Conservation (phyloP, 2,329 filamentous ascomycete genomes). For the Reticulascus tulasneorum region DNA sequence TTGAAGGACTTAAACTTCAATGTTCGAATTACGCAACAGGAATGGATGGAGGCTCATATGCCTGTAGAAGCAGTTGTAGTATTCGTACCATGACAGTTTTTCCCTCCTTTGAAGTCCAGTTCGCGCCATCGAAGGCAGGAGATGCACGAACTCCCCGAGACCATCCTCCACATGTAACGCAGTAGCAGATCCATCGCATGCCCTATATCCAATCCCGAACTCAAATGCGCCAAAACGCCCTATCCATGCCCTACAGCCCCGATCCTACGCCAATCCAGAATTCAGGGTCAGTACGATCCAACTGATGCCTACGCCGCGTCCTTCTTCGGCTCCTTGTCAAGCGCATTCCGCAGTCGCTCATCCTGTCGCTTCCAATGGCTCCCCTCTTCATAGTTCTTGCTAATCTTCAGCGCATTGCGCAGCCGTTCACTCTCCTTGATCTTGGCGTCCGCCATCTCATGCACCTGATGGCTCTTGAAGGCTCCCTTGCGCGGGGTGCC, state of each 20-base stretch:
- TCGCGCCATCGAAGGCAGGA: too few species aligned
- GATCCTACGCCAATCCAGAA: too few species aligned
- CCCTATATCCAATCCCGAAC: background rate
- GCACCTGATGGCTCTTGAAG: slow-evolving; percentile 89
- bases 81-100: too few species aligned
- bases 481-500: slow-evolving; percentile 40
- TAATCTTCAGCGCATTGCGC: slow-evolving; percentile 81
- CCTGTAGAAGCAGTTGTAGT: too few species aligned
- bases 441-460: slow-evolving; percentile 94
- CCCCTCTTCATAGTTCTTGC: slow-evolving; percentile 79
- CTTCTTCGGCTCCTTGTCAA: slow-evolving; percentile 32
- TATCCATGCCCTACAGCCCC: background rate
- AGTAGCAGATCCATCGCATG: background rate
- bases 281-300: too few species aligned
- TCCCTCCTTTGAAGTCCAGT: too few species aligned
- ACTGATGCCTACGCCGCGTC: slow-evolving; percentile 13
- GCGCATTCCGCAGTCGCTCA: slow-evolving; percentile 52
- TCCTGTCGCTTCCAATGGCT: slow-evolving; percentile 83
- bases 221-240: background rate
- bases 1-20: too few species aligned
- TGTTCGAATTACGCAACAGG: too few species aligned
- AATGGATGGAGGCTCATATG: too few species aligned
- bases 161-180: too few species aligned
- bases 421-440: slow-evolving; percentile 91
- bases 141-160: too few species aligned